A percentile compares a stretch with the other conserved stretches of the same genome.
Evolutionary conservation across 306 rosid species (phyloP).

Genomic region (Prinsepia uniflora): DNA sequence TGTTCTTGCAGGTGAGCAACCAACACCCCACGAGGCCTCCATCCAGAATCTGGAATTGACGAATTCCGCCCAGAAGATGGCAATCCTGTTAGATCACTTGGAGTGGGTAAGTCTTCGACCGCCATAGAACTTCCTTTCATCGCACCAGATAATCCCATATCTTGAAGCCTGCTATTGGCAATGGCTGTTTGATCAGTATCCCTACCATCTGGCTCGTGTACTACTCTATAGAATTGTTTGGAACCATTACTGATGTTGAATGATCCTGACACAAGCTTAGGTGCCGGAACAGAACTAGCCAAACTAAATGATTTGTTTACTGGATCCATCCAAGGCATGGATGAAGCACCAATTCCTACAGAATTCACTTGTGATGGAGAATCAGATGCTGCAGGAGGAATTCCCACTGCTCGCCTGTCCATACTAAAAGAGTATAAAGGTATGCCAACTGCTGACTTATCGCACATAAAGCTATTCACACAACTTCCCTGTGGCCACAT

Average conservation of each 20-base stretch:
- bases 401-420: constrained; percentile 70
- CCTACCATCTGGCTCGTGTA: constrained; percentile 93
- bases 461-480: constrained; percentile 62
- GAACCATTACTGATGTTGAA: constrained; percentile 70
- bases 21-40: constrained; percentile 96
- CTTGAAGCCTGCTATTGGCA: constrained; percentile 60
- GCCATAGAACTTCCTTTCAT: constrained; percentile 50
- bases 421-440: constrained; percentile 89
- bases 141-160: constrained; percentile 52
- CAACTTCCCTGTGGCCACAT: constrained; percentile 82
- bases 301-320: constrained; percentile 76
- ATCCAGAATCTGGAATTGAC: constrained; percentile 78
- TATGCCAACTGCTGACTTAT: constrained; percentile 85
- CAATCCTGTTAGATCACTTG: constrained; percentile 60
- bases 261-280: constrained; percentile 89
- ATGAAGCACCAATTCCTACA: constrained; percentile 73
- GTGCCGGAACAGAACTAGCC: constrained; percentile 88
- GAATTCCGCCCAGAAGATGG: constrained; percentile 60
- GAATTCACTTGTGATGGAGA: constrained; percentile 68
- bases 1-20: constrained; percentile 99
- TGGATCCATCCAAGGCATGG: constrained; percentile 91
- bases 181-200: constrained; percentile 68
- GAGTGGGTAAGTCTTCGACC: constrained; percentile 52
- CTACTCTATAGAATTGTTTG: constrained; percentile 92
- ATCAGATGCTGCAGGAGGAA: constrained; percentile 74